phyloP scores from a whole-genome alignment of 2,329 filamentous ascomycete genomes.

The Phyllosticta capitalensis region DNA sequence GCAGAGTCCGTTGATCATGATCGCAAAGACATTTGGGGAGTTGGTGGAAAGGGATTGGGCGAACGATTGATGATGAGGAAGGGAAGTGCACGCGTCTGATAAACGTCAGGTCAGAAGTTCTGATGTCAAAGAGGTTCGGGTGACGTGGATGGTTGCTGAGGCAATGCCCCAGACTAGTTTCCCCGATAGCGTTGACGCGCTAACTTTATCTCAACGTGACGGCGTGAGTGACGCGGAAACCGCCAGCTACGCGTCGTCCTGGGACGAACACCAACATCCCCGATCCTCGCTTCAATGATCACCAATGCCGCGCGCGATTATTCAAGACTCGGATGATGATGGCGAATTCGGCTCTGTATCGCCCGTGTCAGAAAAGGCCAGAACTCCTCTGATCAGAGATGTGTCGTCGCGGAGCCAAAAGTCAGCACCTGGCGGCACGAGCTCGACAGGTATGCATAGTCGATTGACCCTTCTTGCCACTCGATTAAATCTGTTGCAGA shows the following conservation, averaged over 20 bases:
- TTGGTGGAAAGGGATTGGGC: too few species aligned
- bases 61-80: too few species aligned
- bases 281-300: background rate
- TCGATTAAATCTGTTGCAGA: background rate
- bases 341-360: slow-evolving; percentile 20
- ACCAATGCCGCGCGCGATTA: slow-evolving; percentile 14
- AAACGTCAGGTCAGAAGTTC: too few species aligned
- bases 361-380: slow-evolving; percentile 6
- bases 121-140: too few species aligned
- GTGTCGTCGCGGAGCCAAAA: slow-evolving; percentile 13
- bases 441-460: slow-evolving; percentile 20
- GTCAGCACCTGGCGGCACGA: slow-evolving; percentile 14
- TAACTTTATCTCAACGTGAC: background rate
- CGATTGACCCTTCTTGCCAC: background rate
- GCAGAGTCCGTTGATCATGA: too few species aligned
- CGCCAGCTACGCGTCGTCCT: background rate
- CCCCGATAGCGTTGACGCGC: background rate
- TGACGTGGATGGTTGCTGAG: background rate
- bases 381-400: slow-evolving; percentile 10
- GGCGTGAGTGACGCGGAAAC: background rate
- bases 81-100: too few species aligned
- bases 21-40: too few species aligned
- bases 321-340: slow-evolving; percentile 30
- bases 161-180: too few species aligned
- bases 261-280: background rate